Evolutionary conservation across 73 alveolate genomes (phyloP).

Genomic region (Blepharisma stoltei): DNA sequence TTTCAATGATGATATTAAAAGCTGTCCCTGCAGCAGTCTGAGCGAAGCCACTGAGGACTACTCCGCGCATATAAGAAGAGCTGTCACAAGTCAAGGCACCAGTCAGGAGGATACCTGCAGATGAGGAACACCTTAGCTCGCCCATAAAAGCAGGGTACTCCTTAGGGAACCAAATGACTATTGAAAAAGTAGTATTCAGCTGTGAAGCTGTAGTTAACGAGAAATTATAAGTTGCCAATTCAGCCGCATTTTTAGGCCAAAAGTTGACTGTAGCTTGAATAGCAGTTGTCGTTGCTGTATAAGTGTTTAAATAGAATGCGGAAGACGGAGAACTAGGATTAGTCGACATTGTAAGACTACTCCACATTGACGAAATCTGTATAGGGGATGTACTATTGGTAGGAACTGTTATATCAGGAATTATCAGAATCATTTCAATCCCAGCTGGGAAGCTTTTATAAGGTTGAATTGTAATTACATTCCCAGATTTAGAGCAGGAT

Average conservation of each 20-base stretch:
- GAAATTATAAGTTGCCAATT: not conserved
- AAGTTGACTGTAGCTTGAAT: not conserved
- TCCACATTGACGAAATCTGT: not conserved
- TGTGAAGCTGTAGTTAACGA: not conserved
- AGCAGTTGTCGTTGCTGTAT: not conserved
- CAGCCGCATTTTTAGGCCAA: conserved; percentile 4
- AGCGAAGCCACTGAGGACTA: no score
- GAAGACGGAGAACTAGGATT: not conserved
- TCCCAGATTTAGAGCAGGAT: conserved; percentile 1
- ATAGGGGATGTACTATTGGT: not conserved
- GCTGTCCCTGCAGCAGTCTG: no score
- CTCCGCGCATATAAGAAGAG: no score
- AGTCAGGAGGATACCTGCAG: not conserved
- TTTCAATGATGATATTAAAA: no score
- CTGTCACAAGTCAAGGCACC: no score
- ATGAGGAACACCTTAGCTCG: not conserved
- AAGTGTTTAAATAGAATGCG: not conserved
- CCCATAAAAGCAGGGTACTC: not conserved
- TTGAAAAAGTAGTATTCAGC: not conserved
- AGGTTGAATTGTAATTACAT: not conserved
- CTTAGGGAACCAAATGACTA: not conserved
- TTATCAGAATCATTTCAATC: not conserved
- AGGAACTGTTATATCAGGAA: conserved; percentile 20
- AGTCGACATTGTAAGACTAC: not conserved
- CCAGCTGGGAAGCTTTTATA: not conserved